Percentiles rank a stretch among this genome's conserved stretches.
phyloP scores from a whole-genome alignment of 495 filamentous ascomycete genomes.

The Lepraria neglecta region DNA sequence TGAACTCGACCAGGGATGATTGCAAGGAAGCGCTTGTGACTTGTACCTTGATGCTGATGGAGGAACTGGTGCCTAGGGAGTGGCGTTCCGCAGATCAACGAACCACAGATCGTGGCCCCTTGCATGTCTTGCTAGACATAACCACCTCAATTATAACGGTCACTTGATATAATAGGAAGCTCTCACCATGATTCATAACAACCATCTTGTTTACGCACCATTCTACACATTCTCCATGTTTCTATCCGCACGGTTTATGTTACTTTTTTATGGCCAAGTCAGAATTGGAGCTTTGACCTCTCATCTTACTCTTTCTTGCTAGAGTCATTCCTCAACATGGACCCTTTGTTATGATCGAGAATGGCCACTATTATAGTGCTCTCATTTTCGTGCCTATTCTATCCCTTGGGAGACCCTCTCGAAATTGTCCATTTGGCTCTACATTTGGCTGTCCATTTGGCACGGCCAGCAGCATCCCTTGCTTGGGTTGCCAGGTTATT shows the following conservation, averaged over 20 bases:
- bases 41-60: conserved; percentile 10
- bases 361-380: conserved; percentile 17
- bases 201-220: background rate
- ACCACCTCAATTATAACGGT: conserved; percentile 1
- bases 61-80: background rate
- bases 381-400: conserved; percentile 22
- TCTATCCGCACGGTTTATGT: too few species aligned
- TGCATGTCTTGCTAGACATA: conserved; percentile 17
- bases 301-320: background rate
- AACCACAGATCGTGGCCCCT: conserved; percentile 12
- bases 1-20: conserved; percentile 20
- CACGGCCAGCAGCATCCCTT: conserved; percentile 22
- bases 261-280: too few species aligned
- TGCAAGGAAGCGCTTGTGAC: conserved; percentile 13
- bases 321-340: conserved; percentile 16
- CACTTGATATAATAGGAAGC: conserved; percentile 5
- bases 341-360: conserved; percentile 11
- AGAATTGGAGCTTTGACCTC: background rate
- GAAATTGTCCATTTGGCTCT: background rate
- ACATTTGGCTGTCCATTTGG: background rate
- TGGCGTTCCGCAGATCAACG: background rate
- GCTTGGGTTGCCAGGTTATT: conserved; percentile 15
- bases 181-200: background rate
- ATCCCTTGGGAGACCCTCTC: conserved; percentile 18
- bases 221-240: conserved; percentile 2